Evolutionary conservation across 2,329 filamentous ascomycete species (phyloP).

Genomic region (Penicillium psychrosexuale): DNA sequence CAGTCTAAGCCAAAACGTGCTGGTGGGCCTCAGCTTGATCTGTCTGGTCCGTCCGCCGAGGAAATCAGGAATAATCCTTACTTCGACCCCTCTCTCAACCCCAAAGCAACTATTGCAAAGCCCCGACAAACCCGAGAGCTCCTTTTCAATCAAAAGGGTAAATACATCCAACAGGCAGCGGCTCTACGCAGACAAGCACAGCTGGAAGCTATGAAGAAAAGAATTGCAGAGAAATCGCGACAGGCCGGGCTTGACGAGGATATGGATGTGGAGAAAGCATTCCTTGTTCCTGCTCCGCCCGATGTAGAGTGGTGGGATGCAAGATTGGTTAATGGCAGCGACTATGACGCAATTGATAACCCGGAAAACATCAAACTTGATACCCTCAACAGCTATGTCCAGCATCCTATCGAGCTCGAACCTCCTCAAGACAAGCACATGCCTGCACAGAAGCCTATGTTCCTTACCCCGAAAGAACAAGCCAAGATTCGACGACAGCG

Average conservation of each 20-base stretch:
- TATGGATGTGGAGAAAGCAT: conserved; percentile 82
- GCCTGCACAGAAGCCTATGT: conserved; percentile 81
- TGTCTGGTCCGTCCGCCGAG: conserved; percentile 56
- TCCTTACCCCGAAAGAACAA: conserved; percentile 84
- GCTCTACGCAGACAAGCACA: conserved; percentile 82
- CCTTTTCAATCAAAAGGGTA: conserved; percentile 90
- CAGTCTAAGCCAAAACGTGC: conserved; percentile 54
- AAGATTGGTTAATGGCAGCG: conserved; percentile 70
- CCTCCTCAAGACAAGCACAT: conserved; percentile 84
- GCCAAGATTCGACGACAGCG: conserved; percentile 86
- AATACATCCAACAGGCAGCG: conserved; percentile 93
- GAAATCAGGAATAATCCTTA: conserved; percentile 73
- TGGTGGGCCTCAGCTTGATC: conserved; percentile 50
- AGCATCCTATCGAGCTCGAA: conserved; percentile 87
- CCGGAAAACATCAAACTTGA: conserved; percentile 67
- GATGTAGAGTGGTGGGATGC: conserved; percentile 98
- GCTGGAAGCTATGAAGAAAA: conserved; percentile 90
- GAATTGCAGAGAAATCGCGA: conserved; percentile 80
- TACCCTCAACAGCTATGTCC: conserved; percentile 78
- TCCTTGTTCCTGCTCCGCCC: conserved; percentile 77
- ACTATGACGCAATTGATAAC: conserved; percentile 69
- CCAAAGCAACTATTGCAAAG: conserved; percentile 57
- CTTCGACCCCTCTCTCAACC: conserved; percentile 67
- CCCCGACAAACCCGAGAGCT: conserved; percentile 71
- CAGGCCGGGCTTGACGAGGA: conserved; percentile 95